Percentiles rank a stretch among this genome's conserved stretches.
Evolutionary conservation across 2,329 filamentous ascomycete species (phyloP).

Genomic region (Onygena corvina): DNA sequence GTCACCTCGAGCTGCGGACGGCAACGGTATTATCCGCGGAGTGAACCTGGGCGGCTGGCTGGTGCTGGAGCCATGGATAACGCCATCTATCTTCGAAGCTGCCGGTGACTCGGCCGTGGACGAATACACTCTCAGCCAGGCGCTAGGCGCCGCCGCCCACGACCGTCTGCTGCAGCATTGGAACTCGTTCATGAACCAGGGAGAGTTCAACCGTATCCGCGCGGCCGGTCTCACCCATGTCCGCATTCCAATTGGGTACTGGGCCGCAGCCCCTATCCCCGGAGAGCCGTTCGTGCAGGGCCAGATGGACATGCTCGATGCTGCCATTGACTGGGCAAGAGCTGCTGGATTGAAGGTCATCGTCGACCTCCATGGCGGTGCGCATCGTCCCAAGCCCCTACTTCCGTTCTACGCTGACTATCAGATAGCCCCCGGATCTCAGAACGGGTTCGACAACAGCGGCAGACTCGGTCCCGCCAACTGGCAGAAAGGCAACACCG

Average conservation of each 20-base stretch:
- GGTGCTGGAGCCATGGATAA: conserved; percentile 53
- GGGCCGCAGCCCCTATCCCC: conserved; percentile 44
- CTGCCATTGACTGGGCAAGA: conserved; percentile 48
- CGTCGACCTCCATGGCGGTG: conserved; percentile 56
- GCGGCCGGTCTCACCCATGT: conserved; percentile 45
- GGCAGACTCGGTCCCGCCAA: conserved; percentile 35
- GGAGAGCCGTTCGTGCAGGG: conserved; percentile 52
- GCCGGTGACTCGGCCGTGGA: conserved; percentile 42
- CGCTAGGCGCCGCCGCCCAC: conserved; percentile 40
- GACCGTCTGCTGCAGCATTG: conserved; percentile 44
- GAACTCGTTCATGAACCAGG: conserved; percentile 45
- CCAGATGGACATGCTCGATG: conserved; percentile 46
- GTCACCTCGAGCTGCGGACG: neutral
- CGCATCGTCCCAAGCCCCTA: too few relatives aligned
- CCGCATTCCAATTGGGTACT: conserved; percentile 54
- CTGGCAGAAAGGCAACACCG: conserved; percentile 30
- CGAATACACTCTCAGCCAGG: conserved; percentile 44
- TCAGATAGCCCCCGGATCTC: conserved; percentile 43
- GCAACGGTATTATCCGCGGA: conserved; percentile 39
- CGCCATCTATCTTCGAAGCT: conserved; percentile 47
- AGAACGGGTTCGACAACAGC: conserved; percentile 58
- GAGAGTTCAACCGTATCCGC: conserved; percentile 47
- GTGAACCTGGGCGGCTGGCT: conserved; percentile 57
- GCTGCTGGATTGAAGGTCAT: conserved; percentile 49
- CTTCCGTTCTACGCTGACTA: too few relatives aligned